A percentile compares a stretch with the other conserved stretches of the same genome.
phyloP scores from a whole-genome alignment of 1,284 basidiomycete genomes.

The Fomitopsis pinicola region DNA sequence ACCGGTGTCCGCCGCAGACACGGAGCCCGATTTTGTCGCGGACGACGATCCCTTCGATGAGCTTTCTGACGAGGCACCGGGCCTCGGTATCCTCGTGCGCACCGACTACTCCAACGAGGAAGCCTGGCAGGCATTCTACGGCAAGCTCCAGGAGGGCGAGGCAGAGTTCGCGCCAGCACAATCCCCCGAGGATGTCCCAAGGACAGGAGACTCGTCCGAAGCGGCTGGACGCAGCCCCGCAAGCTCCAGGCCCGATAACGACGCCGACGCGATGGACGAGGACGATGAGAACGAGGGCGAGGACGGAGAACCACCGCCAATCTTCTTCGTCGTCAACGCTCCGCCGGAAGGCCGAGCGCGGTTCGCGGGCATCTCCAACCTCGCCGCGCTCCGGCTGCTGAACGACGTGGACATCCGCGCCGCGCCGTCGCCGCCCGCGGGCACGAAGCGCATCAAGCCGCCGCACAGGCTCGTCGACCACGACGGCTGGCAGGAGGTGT shows the following conservation, averaged over 20 bases:
- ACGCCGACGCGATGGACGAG: conserved; percentile 27
- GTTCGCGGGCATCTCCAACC: conserved; percentile 55
- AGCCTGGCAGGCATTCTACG: conserved; percentile 55
- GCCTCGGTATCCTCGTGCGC: conserved; percentile 56
- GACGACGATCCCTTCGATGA: conserved; percentile 47
- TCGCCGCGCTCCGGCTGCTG: conserved; percentile 61
- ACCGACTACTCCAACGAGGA: conserved; percentile 64
- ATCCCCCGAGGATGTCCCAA: conserved; percentile 20
- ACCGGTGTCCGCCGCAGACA: background rate
- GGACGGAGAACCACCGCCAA: conserved; percentile 15
- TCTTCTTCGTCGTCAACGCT: conserved; percentile 54
- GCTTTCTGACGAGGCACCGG: conserved; percentile 27
- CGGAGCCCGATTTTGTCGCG: conserved; percentile 24
- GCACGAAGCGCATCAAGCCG: conserved; percentile 39
- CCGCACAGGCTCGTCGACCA: conserved; percentile 58
- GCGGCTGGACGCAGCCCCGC: conserved; percentile 2
- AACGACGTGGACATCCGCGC: conserved; percentile 62
- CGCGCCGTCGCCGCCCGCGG: conserved; percentile 42
- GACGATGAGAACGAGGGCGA: conserved; percentile 28
- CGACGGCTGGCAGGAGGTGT: conserved; percentile 69
- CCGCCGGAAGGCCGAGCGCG: conserved; percentile 32
- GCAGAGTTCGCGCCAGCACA: conserved; percentile 35
- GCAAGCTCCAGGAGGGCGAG: conserved; percentile 47
- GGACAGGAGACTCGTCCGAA: conserved; percentile 18
- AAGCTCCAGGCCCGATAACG: conserved; percentile 15